Conservation (phyloP, 1,284 basidiomycete genomes). For the Sporisorium scitamineum region DNA sequence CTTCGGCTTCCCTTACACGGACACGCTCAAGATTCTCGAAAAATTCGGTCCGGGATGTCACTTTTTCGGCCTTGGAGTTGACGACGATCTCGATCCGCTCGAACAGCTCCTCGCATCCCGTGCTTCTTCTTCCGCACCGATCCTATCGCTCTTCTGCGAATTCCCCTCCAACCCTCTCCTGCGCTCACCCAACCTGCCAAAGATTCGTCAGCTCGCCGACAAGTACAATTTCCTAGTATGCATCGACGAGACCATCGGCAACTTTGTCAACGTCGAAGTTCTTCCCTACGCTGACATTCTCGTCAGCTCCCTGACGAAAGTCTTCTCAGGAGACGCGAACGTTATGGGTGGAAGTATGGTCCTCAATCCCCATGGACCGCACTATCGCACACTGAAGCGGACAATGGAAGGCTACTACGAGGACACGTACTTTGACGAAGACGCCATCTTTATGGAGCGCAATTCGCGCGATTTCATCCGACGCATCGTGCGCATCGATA, state of each 20-base stretch:
- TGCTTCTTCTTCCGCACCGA: constrained; percentile 70
- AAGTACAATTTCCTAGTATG: constrained; percentile 88
- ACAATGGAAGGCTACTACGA: constrained; percentile 79
- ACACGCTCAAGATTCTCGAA: constrained; percentile 94
- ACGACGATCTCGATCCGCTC: constrained; percentile 80
- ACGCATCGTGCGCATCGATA: constrained; percentile 83
- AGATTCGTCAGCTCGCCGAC: constrained; percentile 84
- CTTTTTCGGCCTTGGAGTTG: constrained; percentile 86
- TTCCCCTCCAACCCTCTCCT: constrained; percentile 95
- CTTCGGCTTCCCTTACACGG: constrained; percentile 91
- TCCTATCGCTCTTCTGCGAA: constrained; percentile 77
- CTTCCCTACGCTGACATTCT: constrained; percentile 90
- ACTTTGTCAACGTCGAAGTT: constrained; percentile 94
- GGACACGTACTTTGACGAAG: constrained; percentile 89
- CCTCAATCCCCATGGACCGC: constrained; percentile 81
- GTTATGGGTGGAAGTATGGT: constrained; percentile 86
- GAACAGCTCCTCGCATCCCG: constrained; percentile 75
- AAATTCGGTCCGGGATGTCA: constrained; percentile 97
- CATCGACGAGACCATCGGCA: constrained; percentile 95
- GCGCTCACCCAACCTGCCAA: constrained; percentile 82
- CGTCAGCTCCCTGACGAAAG: constrained; percentile 92
- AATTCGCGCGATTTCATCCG: constrained; percentile 91
- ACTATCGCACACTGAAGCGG: constrained; percentile 78
- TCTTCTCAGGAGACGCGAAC: constrained; percentile 94
- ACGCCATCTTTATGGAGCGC: constrained; percentile 96